A percentile compares a stretch with the other conserved stretches of the same genome.
These are phyloP conservation scores for Apiotrichum gracile DNA, from an alignment of 1,284 basidiomycete genomes.

Conservation along the genomic window DNA sequence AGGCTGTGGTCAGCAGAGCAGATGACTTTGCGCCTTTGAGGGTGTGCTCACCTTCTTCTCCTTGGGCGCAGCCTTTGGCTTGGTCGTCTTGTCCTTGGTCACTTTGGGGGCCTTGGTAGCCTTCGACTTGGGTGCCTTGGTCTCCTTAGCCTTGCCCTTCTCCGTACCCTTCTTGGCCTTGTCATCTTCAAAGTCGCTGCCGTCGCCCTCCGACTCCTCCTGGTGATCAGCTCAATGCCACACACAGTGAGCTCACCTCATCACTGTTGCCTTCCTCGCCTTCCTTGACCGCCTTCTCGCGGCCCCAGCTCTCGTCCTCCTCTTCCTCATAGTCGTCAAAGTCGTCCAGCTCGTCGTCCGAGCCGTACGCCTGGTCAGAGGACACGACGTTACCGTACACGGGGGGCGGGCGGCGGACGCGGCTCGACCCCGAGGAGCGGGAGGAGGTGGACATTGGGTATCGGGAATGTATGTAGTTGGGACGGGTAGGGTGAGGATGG, in stretches of 20 bases:
- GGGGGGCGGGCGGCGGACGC: neutral
- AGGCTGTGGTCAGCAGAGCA: neutral
- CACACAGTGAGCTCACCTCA: too few relatives aligned
- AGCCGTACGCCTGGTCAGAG: conserved; percentile 41
- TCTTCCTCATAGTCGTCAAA: conserved; percentile 10
- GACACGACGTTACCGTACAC: conserved; percentile 1
- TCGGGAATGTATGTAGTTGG: neutral
- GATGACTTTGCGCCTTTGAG: too few relatives aligned
- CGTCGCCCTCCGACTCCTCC: neutral
- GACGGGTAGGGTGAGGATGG: neutral
- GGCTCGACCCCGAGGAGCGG: neutral
- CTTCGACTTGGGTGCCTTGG: neutral
- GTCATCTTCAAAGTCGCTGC: neutral
- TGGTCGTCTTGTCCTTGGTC: neutral
- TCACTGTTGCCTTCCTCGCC: conserved; percentile 4
- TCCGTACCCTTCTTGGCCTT: neutral
- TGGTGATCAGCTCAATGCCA: too few relatives aligned
- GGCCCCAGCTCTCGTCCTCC: conserved; percentile 22
- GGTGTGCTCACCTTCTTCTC: neutral
- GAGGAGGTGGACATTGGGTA: neutral
- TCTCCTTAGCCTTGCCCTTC: too few relatives aligned
- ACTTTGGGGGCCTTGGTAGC: neutral
- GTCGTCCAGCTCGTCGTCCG: conserved; percentile 42
- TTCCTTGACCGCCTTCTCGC: conserved; percentile 10
- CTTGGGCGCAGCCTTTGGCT: neutral